Evolutionary conservation across 1,139 yeast genomes (phyloP), one percentile per base, ranked within the genome.

Genomic region (Yarrowia galli): DNA sequence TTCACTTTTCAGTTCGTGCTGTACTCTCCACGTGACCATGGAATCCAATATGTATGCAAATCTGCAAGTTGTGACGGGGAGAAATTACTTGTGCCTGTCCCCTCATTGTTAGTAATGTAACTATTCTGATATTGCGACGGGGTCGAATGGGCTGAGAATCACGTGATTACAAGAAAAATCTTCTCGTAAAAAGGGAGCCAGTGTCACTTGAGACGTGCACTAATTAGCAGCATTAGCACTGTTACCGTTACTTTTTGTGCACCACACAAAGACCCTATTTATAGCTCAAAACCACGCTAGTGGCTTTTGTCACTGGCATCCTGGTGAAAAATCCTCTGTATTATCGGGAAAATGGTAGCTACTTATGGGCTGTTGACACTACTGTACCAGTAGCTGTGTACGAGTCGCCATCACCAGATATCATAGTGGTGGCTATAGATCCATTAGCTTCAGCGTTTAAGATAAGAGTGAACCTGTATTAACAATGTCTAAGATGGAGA

Each of bases 391-490:
- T 10, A 28, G 32, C 28, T 8, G 32, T 28, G 32, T 28, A 28
- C 32, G 32, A 6, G 9, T 28, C 9, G 8, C 32, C 32, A 20
- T 46, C 51, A 25, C 51, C 51, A 46, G 51, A 16, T 32, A 45
- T 7, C 9, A 1, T 28, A 36, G 53, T 8, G 36, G 18, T 25
- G 51, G 9, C 6, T 18, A 15, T 51, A 28, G 58, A 25, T 18
- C 15, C 35, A n/a, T 13, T 35, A 49, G 28, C 38, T 10, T 35
- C 58, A 10, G 58, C 15, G 18, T 32, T 22, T 32, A 6, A 32
- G 56, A 49, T 49, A 49, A 49, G 42, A 35, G 58, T 35, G 42
- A 13, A 28, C 15, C 35, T 35, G 42, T 35, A 32, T 23, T 16
- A 23, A 12, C 7, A 35, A 16, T 23, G 28, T 23, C 10, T 45